Evolutionary conservation across 768 basidiomycete genomes (phyloP), one percentile per base, ranked within the genome.

Genomic region (Termitomyces sp.): DNA sequence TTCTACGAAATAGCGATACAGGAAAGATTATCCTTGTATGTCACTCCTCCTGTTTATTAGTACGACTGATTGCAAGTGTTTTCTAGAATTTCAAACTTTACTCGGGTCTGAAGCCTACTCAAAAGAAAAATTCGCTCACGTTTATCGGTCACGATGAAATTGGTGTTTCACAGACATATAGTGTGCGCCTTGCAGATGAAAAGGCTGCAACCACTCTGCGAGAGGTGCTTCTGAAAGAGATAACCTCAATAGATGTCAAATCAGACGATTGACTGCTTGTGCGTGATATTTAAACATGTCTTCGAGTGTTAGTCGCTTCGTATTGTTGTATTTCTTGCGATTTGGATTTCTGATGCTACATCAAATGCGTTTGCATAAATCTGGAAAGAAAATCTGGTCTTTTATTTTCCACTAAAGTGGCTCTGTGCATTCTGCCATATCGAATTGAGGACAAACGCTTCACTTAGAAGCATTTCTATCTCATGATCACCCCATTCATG

Each of bases 401-500:
- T 45, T 71, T 66, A 77, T 69, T 85, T 88, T 62, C 75, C 85
- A 45, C 75, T 81, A 71, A 94, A 88, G 72, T 94, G 92, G 68
- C 90, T 92, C 68, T 93, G 92, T 6, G 92, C 92, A 65, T 94
- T 93, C 63, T 93, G 91, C 92, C 92, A 94, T 73, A 91, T 89
- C 31, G 89, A 93, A 64, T 88, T 92, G 65, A 93, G 86, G 22
- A 98, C 90, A 69, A 96, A 99, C 1, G 97, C 96, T 74, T 98
- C 93, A 67, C 91, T 93, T 48, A 99, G 85, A 36, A 99, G 83
- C 76, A 98, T 83, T 69, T 98, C 94, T 48, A 98, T 88, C 68
- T 98, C 94, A 66, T 95, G 90, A 70, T 98, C 95, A 22, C 88
- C 86, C 97, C 97, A 99, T 56, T 83, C 85, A 69, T 95, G 92